Base-by-base conservation (phyloP, 2,329 filamentous ascomycete genomes). In the Alternaria rosae region DNA sequence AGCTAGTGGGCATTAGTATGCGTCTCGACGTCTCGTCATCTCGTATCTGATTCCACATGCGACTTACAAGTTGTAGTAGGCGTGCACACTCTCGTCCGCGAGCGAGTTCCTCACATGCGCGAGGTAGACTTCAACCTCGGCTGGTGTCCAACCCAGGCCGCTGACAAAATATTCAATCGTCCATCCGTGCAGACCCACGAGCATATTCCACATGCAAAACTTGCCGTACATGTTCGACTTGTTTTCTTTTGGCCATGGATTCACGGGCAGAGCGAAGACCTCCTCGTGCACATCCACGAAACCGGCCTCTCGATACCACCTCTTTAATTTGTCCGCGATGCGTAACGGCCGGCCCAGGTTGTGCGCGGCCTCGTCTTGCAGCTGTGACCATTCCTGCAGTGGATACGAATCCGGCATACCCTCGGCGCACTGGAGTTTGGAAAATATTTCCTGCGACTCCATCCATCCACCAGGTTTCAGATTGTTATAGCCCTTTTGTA, bases 221-320 rank as follows among this genome's bases (percentile, higher is more conserved):
- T 77, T 75, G n/a, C 85, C 85, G 15, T 86, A 76, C 47, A 81
- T 71, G 59, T 82, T 85, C 35, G 83, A 70, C 13, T 80, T 78
- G 10, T 79, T 77, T 57, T 86, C 84, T 50, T 76, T 78, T 0
- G 84, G 82, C 85, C 85, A 87, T 3, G 80, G 74, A 53, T 85
- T 85, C 28, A 83, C 78, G 0, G 85, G 84, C 7, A 89, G 79
- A 73, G 86, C 87, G 66, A 80, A 82, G 13, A 85, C 71, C 32
- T 81, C 80, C 65, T 86, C 83, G 48, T 85, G 78, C 11, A 89
- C 82, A 57, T 89, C 85, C 3, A 85, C 81, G 59, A 88, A 89
- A 0, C 88, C 88, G 1, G 85, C 83, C 26, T 85, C 82, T 70
- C 82, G 80, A 76, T 89, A 85, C 80, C 82, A 86, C 4, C 73